Base-by-base conservation (phyloP, 305 asterid species). In the Fraxinus paxiana region DNA sequence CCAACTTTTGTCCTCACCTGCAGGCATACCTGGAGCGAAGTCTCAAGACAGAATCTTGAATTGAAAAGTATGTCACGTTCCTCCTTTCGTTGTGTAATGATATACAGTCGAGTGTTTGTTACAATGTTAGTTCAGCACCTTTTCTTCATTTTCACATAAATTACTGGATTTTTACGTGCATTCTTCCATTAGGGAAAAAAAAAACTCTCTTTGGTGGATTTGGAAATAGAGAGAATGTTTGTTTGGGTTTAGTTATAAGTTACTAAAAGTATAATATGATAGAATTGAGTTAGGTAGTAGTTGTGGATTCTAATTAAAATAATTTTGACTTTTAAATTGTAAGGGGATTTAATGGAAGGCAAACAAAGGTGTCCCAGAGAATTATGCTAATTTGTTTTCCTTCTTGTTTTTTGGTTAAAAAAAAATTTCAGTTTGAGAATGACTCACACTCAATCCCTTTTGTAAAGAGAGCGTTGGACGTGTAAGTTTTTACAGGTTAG, bases 1-100 rank as follows among this genome's bases (percentile, higher is more conserved):
- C 20, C 37, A 8, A 67, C 17, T 54, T 73, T 41, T 79, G 41
- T 73, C 35, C 73, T 77, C 48, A 84, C n/a, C 76, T 86, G 93
- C 97, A 93, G 98, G 98, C 97, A n/a, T 92, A 93, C 43, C 92
- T 90, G 84, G 96, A 87, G 74, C 93, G 97, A 73, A 78, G 84
- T 89, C 86, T 71, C 70, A 93, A 92, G 91, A 77, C 87, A 18
- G 90, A 89, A 69, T 67, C 91, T 81, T 90, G 90, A 90, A 72
- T 65, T 73, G 30, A 38, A 18, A 54, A 30, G 26, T 51, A 59
- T 59, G 69, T 20, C 17, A 0, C 28, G 34, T 31, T 34, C 18
- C 73, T 76, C 30, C 77, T 38, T 24, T 73, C 48, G 73, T 77
- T 81, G 38, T 76, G 67, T 41, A 82, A 77, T 67, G 82, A 33